A percentile compares a stretch with the other conserved stretches of the same genome.
These are phyloP conservation scores for Lantana camara DNA, from an alignment of 257 asterid species.

Conservation along the genomic window DNA sequence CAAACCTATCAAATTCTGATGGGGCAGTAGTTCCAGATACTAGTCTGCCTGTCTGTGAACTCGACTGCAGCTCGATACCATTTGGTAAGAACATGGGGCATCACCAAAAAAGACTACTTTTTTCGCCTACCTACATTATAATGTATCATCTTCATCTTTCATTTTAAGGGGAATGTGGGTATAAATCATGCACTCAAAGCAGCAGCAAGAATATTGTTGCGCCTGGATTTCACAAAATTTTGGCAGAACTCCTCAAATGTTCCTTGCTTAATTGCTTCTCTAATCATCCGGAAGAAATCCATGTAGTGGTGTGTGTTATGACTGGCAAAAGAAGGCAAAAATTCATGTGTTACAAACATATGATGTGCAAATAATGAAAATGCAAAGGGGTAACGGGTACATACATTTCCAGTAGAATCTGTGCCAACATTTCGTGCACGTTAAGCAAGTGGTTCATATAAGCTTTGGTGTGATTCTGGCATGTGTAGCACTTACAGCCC, in stretches of 20 bases:
- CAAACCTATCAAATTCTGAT: no score
- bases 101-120: no score
- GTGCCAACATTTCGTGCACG: constrained; percentile 95
- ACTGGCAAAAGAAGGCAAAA: constrained; percentile 44
- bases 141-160: background rate
- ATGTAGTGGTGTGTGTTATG: constrained; percentile 93
- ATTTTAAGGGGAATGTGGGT: background rate
- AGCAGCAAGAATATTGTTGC: constrained; percentile 36
- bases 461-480: constrained; percentile 88
- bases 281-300: constrained; percentile 76
- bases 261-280: constrained; percentile 70
- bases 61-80: no score
- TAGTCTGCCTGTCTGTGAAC: no score
- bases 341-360: constrained; percentile 16
- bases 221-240: constrained; percentile 62
- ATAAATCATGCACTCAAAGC: constrained; percentile 38
- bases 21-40: no score
- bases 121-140: no score
- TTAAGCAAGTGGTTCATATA: constrained; percentile 89
- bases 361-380: background rate
- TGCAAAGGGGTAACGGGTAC: constrained; percentile 14
- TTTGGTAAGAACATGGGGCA: no score
- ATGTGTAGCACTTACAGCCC: constrained; percentile 77
- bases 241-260: constrained; percentile 62
- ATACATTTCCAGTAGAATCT: constrained; percentile 84